Evolutionary conservation across 2,329 filamentous ascomycete species (phyloP).

Genomic region (Alternaria conjuncta): DNA sequence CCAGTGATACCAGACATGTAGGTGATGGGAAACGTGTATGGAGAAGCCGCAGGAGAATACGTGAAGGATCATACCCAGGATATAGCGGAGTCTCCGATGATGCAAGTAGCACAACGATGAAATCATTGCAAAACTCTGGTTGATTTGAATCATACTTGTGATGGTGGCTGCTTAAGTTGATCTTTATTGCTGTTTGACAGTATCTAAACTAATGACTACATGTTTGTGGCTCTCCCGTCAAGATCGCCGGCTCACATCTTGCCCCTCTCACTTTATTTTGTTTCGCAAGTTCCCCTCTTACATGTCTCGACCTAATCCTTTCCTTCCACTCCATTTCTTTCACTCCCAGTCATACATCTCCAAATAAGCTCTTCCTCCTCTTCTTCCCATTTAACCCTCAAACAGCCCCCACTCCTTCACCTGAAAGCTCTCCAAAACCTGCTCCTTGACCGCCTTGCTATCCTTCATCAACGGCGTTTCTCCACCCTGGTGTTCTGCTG

Average conservation of each 20-base stretch:
- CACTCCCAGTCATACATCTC: neutral
- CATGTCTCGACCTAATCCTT: neutral
- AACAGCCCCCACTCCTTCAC: slow-evolving; percentile 85
- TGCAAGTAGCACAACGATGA: neutral
- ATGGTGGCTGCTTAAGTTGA: neutral
- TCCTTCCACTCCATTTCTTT: neutral
- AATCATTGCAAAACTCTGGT: neutral
- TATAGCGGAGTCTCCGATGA: neutral
- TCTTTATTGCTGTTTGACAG: neutral
- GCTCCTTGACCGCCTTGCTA: slow-evolving; percentile 68
- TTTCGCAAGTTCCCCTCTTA: neutral
- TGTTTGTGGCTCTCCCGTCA: neutral
- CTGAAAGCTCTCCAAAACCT: slow-evolving; percentile 75
- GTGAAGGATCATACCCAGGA: neutral
- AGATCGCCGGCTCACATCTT: neutral
- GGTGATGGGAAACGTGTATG: neutral
- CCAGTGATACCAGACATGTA: neutral
- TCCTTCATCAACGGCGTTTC: slow-evolving; percentile 65
- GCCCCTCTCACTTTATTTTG: too few relatives aligned
- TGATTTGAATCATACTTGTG: neutral
- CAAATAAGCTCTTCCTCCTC: neutral
- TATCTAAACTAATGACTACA: neutral
- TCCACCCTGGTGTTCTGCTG: slow-evolving; percentile 67
- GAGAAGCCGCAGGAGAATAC: neutral
- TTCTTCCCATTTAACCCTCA: slow-evolving; percentile 24